A percentile compares a stretch with the other conserved stretches of the same genome.
Conservation (phyloP, 2,329 filamentous ascomycete genomes). For the Xylariaceae sp. region DNA sequence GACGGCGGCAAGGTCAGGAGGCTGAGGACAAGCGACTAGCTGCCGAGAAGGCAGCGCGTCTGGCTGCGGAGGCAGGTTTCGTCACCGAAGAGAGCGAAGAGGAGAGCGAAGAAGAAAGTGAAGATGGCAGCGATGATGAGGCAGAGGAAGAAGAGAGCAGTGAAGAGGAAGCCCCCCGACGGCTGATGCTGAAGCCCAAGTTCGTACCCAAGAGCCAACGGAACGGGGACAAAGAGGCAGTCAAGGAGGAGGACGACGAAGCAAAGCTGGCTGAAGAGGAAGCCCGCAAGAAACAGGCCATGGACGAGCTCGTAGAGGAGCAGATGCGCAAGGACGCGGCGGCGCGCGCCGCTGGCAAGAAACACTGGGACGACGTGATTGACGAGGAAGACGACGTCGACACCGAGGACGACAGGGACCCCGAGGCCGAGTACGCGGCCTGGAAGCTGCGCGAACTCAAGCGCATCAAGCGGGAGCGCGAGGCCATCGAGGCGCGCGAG, state of each 20-base stretch:
- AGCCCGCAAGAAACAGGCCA: constrained; percentile 59
- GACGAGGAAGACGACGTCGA: constrained; percentile 69
- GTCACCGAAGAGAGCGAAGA: constrained; percentile 45
- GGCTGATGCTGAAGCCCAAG: constrained; percentile 55
- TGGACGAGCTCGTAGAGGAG: constrained; percentile 76
- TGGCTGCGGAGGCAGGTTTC: constrained; percentile 54
- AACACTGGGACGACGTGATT: constrained; percentile 77
- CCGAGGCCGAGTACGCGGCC: constrained; percentile 79
- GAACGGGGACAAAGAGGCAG: constrained; percentile 10
- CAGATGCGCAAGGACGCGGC: constrained; percentile 78
- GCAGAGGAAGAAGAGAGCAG: constrained; percentile 37
- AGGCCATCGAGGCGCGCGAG: constrained; percentile 76
- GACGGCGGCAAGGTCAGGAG: constrained; percentile 36
- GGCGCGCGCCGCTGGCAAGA: constrained; percentile 66
- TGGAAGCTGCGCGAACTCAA: constrained; percentile 92
- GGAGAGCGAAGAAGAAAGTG: constrained; percentile 24
- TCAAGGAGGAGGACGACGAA: constrained; percentile 13
- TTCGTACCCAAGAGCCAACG: constrained; percentile 55
- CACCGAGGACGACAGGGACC: constrained; percentile 80
- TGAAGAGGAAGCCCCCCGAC: constrained; percentile 50
- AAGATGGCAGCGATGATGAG: constrained; percentile 27
- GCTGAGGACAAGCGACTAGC: constrained; percentile 40
- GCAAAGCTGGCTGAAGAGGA: constrained; percentile 25
- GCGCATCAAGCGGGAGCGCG: constrained; percentile 78
- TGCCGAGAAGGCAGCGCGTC: constrained; percentile 41